Base-by-base conservation (phyloP, 257 asterid genomes). In the Solanum acaule region DNA sequence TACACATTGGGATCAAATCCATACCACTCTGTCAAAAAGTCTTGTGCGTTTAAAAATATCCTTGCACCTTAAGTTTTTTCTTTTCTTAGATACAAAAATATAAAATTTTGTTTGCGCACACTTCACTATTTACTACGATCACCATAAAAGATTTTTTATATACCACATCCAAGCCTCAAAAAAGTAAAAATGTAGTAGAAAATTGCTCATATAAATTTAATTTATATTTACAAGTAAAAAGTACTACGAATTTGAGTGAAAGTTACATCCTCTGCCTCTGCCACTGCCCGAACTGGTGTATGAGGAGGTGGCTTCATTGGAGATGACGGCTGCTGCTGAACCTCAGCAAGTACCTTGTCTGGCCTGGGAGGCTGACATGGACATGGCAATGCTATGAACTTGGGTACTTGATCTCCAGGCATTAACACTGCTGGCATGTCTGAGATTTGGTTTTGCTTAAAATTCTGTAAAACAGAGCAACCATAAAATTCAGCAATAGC, bases 371-470 rank as follows among this genome's bases (percentile, higher is more conserved):
- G 94, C 82, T 90, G 90, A 71, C 96, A 92, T 7, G 96, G 96
- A 79, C 94, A 91, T 72, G 98, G 96, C 94, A 93, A 23, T 85
- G 98, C 98, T 75, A 95, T 90, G 92, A 94, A 95, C 89, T 85
- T 94, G 1, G 98, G 93, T 61, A 93, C 90, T 37, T 90, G 81
- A 85, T 95, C 98, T 79, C 98, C 98, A 2, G 98, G 94, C 99
- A 97, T 97, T 88, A 96, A 84, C 3, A 96, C 98, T 12, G 94
- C 98, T 16, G 99, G 92, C 92, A 94, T 90, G 86, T 96, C 92
- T 92, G 93, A 91, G 35, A 89, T 92, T 86, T 90, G 92, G 31
- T 82, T 87, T 63, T 78, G 91, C 90, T 95, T 93, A 91, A 86
- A 76, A n/a, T 90, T 71, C 99, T 96, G 85, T 12, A 35, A 40